Conservation (phyloP, 768 basidiomycete species). For the Austroboletus eburneus region DNA sequence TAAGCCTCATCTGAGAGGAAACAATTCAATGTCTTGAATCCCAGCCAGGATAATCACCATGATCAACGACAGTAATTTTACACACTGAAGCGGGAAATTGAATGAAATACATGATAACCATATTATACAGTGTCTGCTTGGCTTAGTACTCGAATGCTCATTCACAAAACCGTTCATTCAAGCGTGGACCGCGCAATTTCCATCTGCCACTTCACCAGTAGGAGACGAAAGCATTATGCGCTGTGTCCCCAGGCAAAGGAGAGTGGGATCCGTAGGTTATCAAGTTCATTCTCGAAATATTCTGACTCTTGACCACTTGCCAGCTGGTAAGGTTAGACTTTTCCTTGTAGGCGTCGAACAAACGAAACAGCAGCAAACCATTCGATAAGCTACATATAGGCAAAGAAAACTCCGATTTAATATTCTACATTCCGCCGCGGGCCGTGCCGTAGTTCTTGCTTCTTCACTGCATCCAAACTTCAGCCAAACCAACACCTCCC, state of each 20-base stretch:
- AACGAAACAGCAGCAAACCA: too few relatives aligned
- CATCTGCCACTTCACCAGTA: constrained; percentile 76
- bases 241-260: constrained; percentile 76
- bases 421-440: constrained; percentile 19
- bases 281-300: too few relatives aligned
- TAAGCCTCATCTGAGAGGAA: too few relatives aligned
- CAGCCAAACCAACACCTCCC: constrained; percentile 13
- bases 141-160: constrained; percentile 82
- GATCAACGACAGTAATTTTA: too few relatives aligned
- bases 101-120: too few relatives aligned
- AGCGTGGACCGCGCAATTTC: constrained; percentile 66
- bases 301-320: too few relatives aligned
- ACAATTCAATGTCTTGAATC: too few relatives aligned
- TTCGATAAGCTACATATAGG: neutral
- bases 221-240: constrained; percentile 71
- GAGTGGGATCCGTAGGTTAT: too few relatives aligned
- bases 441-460: constrained; percentile 13
- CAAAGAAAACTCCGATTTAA: constrained; percentile 20
- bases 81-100: too few relatives aligned
- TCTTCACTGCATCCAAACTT: constrained; percentile 23
- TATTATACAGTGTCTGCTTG: constrained; percentile 43
- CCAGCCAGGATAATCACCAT: too few relatives aligned
- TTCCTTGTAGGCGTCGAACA: too few relatives aligned
- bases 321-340: too few relatives aligned
- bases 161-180: constrained; percentile 46